A percentile compares a stretch with the other conserved stretches of the same genome.
Conservation (phyloP, 768 basidiomycete genomes). For the Galerina sulciceps region DNA sequence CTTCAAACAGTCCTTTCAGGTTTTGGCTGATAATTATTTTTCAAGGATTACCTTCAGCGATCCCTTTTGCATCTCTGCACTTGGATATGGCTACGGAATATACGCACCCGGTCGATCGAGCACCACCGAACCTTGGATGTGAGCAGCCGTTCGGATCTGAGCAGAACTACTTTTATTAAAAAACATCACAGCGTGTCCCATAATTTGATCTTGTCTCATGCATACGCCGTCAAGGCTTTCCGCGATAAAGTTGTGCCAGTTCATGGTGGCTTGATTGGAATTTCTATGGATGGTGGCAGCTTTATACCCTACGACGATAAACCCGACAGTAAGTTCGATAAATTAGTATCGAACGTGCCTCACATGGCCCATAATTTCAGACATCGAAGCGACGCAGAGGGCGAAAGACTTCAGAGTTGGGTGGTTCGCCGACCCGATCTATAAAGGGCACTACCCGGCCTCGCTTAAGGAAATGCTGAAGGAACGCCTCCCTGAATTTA, state of each 20-base stretch:
- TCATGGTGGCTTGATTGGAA: constrained; percentile 68
- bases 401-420: constrained; percentile 63
- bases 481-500: constrained; percentile 58
- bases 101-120: constrained; percentile 75
- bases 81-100: constrained; percentile 67
- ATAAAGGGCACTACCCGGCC: constrained; percentile 68
- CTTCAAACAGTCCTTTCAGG: background rate
- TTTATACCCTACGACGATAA: constrained; percentile 67
- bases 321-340: constrained; percentile 56
- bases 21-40: background rate
- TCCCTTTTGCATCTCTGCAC: constrained; percentile 66
- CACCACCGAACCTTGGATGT: constrained; percentile 69
- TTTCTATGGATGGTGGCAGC: constrained; percentile 74
- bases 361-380: constrained; percentile 31
- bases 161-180: background rate
- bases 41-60: constrained; percentile 74
- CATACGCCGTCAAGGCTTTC: constrained; percentile 65
- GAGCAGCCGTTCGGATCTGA: constrained; percentile 2
- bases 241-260: constrained; percentile 56
- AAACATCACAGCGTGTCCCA: constrained; percentile 57
- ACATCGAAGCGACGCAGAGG: constrained; percentile 62
- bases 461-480: constrained; percentile 52
- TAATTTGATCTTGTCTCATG: constrained; percentile 71
- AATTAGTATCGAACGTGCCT: background rate
- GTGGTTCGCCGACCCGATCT: constrained; percentile 59